Conservation (phyloP, 805 yeast species). For the Saturnispora galanensis region DNA sequence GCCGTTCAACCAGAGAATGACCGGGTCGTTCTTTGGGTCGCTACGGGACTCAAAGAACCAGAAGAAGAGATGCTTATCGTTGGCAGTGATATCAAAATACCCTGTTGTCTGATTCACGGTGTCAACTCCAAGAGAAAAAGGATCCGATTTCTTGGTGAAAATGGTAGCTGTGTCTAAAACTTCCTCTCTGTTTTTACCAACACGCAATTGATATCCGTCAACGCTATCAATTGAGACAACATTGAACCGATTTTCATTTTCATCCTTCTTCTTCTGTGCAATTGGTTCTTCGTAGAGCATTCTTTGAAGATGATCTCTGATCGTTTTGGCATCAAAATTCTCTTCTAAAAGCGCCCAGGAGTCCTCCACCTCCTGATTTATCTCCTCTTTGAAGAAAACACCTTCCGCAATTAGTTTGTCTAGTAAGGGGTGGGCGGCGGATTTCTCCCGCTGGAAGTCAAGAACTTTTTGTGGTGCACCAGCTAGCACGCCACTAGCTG, state of each 20-base stretch:
- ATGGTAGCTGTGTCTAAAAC: not conserved
- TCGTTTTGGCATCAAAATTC: not conserved
- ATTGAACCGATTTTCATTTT: not conserved
- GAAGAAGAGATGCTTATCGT: slow-evolving; percentile 73
- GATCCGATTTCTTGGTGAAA: slow-evolving; percentile 26
- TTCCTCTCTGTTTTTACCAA: slow-evolving; percentile 9
- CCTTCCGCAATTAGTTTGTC: slow-evolving; percentile 10
- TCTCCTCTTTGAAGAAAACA: not conserved
- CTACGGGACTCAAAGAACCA: slow-evolving; percentile 84
- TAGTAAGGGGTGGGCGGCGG: slow-evolving; percentile 4
- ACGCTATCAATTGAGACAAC: slow-evolving; percentile 9
- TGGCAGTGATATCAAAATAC: slow-evolving; percentile 54
- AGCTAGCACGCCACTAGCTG: too few species aligned
- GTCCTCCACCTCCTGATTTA: slow-evolving; percentile 5
- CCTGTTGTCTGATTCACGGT: slow-evolving; percentile 76
- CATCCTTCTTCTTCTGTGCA: not conserved
- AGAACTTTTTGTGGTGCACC: too few species aligned
- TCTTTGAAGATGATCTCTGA: not conserved
- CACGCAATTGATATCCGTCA: slow-evolving; percentile 20
- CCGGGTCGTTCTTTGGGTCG: slow-evolving; percentile 79
- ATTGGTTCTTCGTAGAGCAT: slow-evolving; percentile 3
- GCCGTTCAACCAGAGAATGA: slow-evolving; percentile 85
- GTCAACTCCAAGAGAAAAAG: slow-evolving; percentile 68
- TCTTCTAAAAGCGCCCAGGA: slow-evolving; percentile 11
- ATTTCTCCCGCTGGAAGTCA: too few species aligned